Conservation (phyloP, 306 rosid genomes). For the Parietaria judaica region DNA sequence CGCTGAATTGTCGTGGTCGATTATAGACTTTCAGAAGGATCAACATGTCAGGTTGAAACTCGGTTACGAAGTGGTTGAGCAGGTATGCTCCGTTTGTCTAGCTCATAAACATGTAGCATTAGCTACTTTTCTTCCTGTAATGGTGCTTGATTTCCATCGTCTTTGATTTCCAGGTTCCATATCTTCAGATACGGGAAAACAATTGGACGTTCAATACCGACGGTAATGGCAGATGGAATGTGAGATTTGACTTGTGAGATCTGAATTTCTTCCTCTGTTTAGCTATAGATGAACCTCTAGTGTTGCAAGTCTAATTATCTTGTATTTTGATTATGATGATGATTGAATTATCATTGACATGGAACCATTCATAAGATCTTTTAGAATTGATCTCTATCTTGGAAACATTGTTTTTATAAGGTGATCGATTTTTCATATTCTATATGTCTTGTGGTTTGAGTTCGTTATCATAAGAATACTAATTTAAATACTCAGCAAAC, state of each 20-base stretch:
- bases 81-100: conserved; percentile 29
- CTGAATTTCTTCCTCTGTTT: conserved; percentile 6
- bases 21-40: conserved; percentile 64
- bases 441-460: no score
- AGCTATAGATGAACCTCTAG: conserved; percentile 18
- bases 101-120: neutral
- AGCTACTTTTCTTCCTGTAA: neutral
- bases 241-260: conserved; percentile 74
- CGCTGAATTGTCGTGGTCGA: conserved; percentile 66
- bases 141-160: neutral
- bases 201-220: conserved; percentile 83
- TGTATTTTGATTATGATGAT: conserved; percentile 16
- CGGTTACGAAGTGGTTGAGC: conserved; percentile 62
- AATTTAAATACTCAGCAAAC: no score
- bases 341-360: no score
- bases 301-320: conserved; percentile 10
- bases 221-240: conserved; percentile 80
- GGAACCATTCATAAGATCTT: no score
- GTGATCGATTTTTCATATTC: no score
- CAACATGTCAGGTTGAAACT: conserved; percentile 80
- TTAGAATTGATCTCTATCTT: no score
- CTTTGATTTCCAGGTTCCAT: conserved; percentile 60
- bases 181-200: conserved; percentile 94
- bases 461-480: no score
- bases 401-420: no score